Evolutionary conservation across 2,329 filamentous ascomycete genomes (phyloP).

Genomic region (Alternaria sp.): DNA sequence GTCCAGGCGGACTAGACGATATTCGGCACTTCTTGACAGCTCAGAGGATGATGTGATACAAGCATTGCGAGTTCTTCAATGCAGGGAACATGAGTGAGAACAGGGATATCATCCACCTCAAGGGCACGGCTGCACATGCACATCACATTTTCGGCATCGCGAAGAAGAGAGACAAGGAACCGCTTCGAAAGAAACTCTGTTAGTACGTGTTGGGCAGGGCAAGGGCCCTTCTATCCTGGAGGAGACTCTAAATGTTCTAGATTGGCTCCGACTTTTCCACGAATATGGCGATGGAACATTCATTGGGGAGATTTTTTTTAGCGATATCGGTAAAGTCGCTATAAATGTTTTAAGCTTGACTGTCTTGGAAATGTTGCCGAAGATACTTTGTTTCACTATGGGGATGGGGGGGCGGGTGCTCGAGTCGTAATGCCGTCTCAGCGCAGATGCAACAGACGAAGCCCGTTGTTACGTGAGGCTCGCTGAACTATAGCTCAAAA

Average conservation of each 20-base stretch:
- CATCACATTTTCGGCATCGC: slow-evolving; percentile 47
- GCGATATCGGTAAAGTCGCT: neutral
- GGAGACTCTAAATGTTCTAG: neutral
- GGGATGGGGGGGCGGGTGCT: too few species aligned
- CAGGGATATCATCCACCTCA: neutral
- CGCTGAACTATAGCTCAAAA: neutral
- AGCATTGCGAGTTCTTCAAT: neutral
- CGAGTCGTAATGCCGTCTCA: neutral
- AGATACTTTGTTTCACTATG: slow-evolving; percentile 27
- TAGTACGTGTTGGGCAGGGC: slow-evolving; percentile 58
- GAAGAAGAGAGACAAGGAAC: slow-evolving; percentile 45
- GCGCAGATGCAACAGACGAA: neutral
- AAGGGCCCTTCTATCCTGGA: slow-evolving; percentile 51
- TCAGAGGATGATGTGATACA: neutral
- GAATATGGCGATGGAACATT: neutral
- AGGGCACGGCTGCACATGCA: slow-evolving; percentile 47
- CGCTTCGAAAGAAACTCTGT: slow-evolving; percentile 53
- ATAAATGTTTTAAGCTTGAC: neutral
- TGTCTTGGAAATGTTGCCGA: neutral
- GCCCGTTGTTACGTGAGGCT: neutral
- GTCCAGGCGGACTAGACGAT: slow-evolving; percentile 62
- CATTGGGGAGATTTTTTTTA: neutral
- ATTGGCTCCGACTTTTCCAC: neutral
- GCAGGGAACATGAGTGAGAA: neutral
- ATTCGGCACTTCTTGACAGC: neutral